These are phyloP conservation scores for Cladosporium velox DNA, from an alignment of 2,329 filamentous ascomycete species.

Conservation along the genomic window DNA sequence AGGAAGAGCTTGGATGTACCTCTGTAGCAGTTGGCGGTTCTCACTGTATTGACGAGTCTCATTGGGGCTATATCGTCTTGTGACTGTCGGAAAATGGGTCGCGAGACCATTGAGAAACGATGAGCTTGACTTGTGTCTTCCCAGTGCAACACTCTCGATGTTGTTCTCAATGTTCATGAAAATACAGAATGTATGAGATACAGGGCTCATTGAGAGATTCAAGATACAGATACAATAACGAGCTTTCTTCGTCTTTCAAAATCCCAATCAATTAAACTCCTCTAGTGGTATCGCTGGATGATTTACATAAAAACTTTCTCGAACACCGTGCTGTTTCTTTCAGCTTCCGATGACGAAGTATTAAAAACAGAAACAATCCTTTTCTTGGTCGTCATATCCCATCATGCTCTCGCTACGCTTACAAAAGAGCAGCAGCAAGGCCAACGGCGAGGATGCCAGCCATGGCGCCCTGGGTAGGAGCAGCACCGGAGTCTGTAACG, in stretches of 20 bases:
- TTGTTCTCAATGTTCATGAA: neutral
- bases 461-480: conserved; percentile 8
- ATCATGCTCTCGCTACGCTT: neutral
- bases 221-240: neutral
- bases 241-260: neutral
- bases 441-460: conserved; percentile 13
- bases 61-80: neutral
- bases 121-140: too few species aligned
- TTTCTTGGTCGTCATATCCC: neutral
- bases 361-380: neutral
- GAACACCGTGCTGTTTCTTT: neutral
- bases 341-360: neutral
- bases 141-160: too few species aligned
- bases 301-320: neutral
- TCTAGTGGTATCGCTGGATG: neutral
- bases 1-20: neutral
- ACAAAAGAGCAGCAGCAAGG: conserved; percentile 17
- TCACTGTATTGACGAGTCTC: neutral
- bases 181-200: neutral
- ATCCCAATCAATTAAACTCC: conserved; percentile 4
- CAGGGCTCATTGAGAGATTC: too few species aligned
- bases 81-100: neutral
- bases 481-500: conserved; percentile 6
- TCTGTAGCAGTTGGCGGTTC: neutral
- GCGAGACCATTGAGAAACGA: neutral